phyloP scores from a whole-genome alignment of 306 rosid genomes.

The Cyamopsis tetragonoloba region DNA sequence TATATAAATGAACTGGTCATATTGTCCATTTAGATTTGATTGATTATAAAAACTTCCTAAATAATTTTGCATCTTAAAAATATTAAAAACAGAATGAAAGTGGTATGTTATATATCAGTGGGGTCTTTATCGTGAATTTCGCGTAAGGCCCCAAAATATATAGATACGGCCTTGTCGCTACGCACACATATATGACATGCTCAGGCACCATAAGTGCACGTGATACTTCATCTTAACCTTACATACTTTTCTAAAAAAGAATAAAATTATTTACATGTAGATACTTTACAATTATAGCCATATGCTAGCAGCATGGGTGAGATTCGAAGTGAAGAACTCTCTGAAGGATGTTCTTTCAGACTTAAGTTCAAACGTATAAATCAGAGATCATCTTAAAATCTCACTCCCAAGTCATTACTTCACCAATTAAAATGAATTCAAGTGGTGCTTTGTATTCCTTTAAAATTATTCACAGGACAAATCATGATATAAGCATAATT shows the following conservation, averaged over 20 bases:
- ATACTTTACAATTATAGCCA: not conserved
- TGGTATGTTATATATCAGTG: no score
- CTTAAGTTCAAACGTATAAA: not conserved
- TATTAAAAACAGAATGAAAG: no score
- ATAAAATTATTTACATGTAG: not conserved
- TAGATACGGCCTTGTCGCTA: no score
- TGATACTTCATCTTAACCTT: conserved; percentile 1
- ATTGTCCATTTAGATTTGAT: no score
- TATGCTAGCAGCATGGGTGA: not conserved
- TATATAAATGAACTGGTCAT: no score
- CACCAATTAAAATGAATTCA: conserved; percentile 13
- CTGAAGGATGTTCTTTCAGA: conserved; percentile 1
- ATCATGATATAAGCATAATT: not conserved
- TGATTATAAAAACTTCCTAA: no score
- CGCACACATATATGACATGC: not conserved
- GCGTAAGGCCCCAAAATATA: no score
- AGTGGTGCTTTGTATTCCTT: conserved; percentile 20
- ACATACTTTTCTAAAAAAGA: not conserved
- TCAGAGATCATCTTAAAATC: not conserved
- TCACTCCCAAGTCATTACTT: not conserved
- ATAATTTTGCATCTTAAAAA: no score
- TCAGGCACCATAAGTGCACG: not conserved
- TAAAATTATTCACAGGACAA: not conserved
- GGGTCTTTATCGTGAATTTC: no score
- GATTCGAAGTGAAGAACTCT: not conserved